Conservation (phyloP, 768 basidiomycete species). For the Lactifluus rugatus region DNA sequence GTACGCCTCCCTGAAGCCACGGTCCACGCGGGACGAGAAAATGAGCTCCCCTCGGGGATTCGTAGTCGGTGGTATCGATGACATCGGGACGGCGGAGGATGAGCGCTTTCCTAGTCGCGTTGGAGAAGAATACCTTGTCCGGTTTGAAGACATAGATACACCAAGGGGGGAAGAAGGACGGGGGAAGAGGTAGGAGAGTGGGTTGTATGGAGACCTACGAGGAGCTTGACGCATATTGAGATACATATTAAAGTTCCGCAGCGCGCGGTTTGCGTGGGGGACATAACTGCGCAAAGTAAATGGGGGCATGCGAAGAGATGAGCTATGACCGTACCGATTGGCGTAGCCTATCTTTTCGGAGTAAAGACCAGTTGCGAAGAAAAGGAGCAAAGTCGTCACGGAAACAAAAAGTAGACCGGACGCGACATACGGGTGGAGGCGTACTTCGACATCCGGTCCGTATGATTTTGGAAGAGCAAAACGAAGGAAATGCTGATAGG, state of each 20-base stretch:
- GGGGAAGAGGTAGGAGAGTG: slow-evolving; percentile 50
- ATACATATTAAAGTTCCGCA: slow-evolving; percentile 93
- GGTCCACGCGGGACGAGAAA: slow-evolving; percentile 82
- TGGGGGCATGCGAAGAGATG: neutral
- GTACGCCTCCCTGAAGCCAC: slow-evolving; percentile 78
- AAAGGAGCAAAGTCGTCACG: slow-evolving; percentile 82
- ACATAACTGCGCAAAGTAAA: slow-evolving; percentile 59
- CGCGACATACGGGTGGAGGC: slow-evolving; percentile 63
- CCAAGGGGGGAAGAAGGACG: slow-evolving; percentile 28
- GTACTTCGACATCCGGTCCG: slow-evolving; percentile 31
- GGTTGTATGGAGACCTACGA: slow-evolving; percentile 47
- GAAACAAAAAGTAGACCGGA: slow-evolving; percentile 79
- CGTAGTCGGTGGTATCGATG: slow-evolving; percentile 78
- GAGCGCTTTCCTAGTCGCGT: slow-evolving; percentile 28
- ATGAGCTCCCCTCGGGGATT: slow-evolving; percentile 96
- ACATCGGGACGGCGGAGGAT: slow-evolving; percentile 42
- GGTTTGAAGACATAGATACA: slow-evolving; percentile 27
- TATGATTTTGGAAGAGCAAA: slow-evolving; percentile 45
- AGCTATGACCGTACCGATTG: slow-evolving; percentile 63
- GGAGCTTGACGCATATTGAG: slow-evolving; percentile 86
- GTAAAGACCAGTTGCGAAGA: slow-evolving; percentile 96
- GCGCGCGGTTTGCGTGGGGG: slow-evolving; percentile 85
- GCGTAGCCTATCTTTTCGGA: slow-evolving; percentile 94
- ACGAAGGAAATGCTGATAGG: slow-evolving; percentile 45
- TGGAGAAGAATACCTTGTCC: slow-evolving; percentile 32